A percentile compares a stretch with the other conserved stretches of the same genome.
Conservation (phyloP, 2,329 filamentous ascomycete genomes). For the Claviceps pazoutovae region DNA sequence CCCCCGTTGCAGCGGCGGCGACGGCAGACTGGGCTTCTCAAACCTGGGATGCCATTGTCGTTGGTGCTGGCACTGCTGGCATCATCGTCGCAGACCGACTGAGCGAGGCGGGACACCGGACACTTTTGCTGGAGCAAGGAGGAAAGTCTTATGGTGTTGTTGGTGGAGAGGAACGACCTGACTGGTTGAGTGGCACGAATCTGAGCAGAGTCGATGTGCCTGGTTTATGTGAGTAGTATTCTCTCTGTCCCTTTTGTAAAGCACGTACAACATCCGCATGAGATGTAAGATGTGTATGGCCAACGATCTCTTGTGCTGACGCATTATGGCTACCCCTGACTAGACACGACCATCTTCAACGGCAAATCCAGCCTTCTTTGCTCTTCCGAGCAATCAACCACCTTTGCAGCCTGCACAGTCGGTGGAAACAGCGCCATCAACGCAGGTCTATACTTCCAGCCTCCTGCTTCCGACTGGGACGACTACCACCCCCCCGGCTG, state of each 20-base stretch:
- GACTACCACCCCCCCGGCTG: constrained; percentile 33
- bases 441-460: constrained; percentile 38
- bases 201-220: constrained; percentile 39
- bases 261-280: too few relatives aligned
- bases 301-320: not conserved
- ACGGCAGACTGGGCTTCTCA: constrained; percentile 7
- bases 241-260: too few relatives aligned
- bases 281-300: not conserved
- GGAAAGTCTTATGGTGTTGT: constrained; percentile 34
- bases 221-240: constrained; percentile 25
- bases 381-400: constrained; percentile 21
- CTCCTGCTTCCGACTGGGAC: constrained; percentile 38
- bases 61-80: constrained; percentile 37
- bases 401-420: constrained; percentile 35
- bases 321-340: constrained; percentile 13
- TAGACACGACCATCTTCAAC: constrained; percentile 34
- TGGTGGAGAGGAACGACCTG: constrained; percentile 31
- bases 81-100: constrained; percentile 37
- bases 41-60: constrained; percentile 22
- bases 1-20: not conserved
- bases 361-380: constrained; percentile 27
- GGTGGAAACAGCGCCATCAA: constrained; percentile 40
- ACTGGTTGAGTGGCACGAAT: constrained; percentile 32
- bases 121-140: constrained; percentile 37
- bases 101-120: constrained; percentile 36